Evolutionary conservation across 305 asterid genomes (phyloP).

Genomic region (Fraxinus baroniana): DNA sequence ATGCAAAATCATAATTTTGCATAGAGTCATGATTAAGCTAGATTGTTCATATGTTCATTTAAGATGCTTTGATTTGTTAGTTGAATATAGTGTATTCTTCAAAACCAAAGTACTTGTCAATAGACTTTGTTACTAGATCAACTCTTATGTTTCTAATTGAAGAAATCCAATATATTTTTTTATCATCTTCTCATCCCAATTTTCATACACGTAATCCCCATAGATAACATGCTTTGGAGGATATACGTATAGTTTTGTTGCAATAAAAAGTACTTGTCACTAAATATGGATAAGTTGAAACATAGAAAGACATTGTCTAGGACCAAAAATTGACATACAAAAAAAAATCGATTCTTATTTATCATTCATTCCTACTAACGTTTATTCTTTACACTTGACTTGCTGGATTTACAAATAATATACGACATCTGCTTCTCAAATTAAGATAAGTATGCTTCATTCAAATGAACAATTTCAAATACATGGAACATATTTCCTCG

Average conservation of each 20-base stretch:
- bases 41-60: neutral
- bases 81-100: neutral
- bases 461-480: neutral
- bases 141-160: slow-evolving; percentile 87
- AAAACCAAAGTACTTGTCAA: slow-evolving; percentile 33
- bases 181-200: slow-evolving; percentile 74
- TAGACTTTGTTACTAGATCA: slow-evolving; percentile 68
- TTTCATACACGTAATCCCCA: slow-evolving; percentile 1
- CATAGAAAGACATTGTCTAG: neutral
- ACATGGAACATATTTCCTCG: neutral
- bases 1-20: neutral
- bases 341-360: neutral
- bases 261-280: no score
- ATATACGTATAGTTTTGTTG: no score
- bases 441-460: slow-evolving; percentile 5
- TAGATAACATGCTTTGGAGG: no score
- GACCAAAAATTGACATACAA: neutral
- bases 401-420: neutral
- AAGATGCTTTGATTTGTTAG: neutral
- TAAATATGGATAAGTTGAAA: slow-evolving; percentile 13
- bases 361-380: neutral
- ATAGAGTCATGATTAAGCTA: neutral
- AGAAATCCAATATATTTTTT: slow-evolving; percentile 59
- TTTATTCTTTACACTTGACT: neutral
- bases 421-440: neutral